Base-by-base conservation (phyloP, 768 basidiomycete species). In the Trametes maxima region DNA sequence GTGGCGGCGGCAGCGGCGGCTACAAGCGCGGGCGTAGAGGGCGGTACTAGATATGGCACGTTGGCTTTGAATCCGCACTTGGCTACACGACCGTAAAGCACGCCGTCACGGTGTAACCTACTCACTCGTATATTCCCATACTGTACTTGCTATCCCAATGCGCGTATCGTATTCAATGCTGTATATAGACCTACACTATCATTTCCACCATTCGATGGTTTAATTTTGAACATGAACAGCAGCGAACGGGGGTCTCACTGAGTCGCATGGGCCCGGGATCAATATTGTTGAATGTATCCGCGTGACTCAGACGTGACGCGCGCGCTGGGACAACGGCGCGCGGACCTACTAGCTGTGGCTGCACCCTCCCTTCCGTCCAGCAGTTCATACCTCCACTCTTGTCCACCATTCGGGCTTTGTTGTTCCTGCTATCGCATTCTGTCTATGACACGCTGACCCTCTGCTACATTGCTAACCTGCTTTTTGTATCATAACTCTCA, bases 401-500 rank as follows among this genome's bases (percentile, higher is more conserved):
- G 50, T 28, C 39, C 11, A 25, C 37, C 21, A 25, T 45, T 10
- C 13, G 13, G 37, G 47, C 56, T 14, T 21, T 3, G 10, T 21
- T 56, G 22, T 51, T 42, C 33, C 35, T 14, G 46, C 17, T 50
- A 13, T 33, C 37, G 62, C 46, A 8, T 21, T 58, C 37, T 48
- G 25, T 36, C 16, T 5, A 54, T 49, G 46, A 42, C 37, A 43
- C 35, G 19, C 52, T 58, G 50, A 47, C 21, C 14, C 8, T 14
- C 2, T 28, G 8, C 33, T 6, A 24, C 14, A 36, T 24, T 21
- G 39, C 56, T 40, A 19, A 53, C 24, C 17, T 39, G 43, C 42
- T 39, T 63, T 40, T 63, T 58, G 63, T 59, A 59, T 28, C 21
- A 64, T 56, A 45, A 28, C 21, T 14, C 22, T n/a, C 44, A 82